Evolutionary conservation across 345 rosid species (phyloP).

Genomic region (Acer yangbiense): DNA sequence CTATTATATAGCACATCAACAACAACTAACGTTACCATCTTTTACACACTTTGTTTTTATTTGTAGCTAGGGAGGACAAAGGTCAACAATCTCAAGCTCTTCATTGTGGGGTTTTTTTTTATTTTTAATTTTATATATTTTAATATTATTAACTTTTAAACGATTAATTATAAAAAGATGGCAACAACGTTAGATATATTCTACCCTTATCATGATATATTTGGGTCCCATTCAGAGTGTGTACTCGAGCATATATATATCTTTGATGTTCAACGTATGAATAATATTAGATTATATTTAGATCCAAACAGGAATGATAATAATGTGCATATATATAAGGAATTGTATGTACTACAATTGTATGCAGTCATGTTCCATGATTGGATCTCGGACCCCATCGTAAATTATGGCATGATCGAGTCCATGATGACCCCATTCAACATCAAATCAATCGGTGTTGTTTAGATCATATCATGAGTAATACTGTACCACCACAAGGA

Average conservation of each 20-base stretch:
- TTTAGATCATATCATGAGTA: background rate
- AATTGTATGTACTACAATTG: no score
- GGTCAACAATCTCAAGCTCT: constrained; percentile 24
- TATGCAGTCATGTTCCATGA: background rate
- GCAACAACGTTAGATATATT: background rate
- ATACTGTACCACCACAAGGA: background rate
- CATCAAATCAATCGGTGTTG: background rate
- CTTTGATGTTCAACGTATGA: no score
- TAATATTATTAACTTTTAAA: background rate
- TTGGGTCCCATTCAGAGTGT: background rate
- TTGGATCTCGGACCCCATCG: background rate
- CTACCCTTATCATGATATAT: background rate
- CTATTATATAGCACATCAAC: background rate
- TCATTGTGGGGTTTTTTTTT: no score
- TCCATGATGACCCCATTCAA: background rate
- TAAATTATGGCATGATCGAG: background rate
- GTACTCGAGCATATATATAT: background rate
- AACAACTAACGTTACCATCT: background rate
- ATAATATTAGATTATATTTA: no score
- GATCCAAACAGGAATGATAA: background rate
- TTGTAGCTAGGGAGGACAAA: background rate
- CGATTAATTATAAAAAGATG: background rate
- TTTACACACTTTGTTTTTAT: background rate
- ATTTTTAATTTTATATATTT: no score
- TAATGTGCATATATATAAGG: background rate